Base-by-base conservation (phyloP, 2,329 filamentous ascomycete genomes). In the Fusarium udum region DNA sequence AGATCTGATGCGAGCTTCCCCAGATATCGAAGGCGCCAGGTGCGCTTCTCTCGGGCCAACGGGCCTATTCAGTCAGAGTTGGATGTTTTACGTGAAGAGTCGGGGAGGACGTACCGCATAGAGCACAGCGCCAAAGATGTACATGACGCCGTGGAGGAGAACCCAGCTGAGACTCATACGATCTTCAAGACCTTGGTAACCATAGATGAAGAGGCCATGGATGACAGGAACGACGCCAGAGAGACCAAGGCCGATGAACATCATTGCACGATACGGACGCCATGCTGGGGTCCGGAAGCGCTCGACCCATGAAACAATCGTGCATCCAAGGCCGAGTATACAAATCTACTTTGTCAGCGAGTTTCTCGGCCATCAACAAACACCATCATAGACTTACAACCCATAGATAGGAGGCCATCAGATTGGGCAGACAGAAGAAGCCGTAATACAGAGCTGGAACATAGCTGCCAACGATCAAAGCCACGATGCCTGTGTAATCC, bases 1-100 rank as follows among this genome's bases (percentile, higher is more conserved):
- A 99, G 73, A 99, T 92, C 84, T 99, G 96, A 82, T 99, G 96
- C 26, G 94, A 97, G 80, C 92, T 95, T 42, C 96, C 95, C 89
- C 93, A 93, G 58, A 98, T 93, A 82, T 99, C 96, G 79, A 95
- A 98, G 13, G 82, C 85, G 3, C 94, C 93, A 0, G 95, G 96
- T 49, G 85, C 88, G 78, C 88, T 90, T 67, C 94, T 88, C 84
- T 99, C 96, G 0, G 96, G 96, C 82, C 95, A 91, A 42, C 96
- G 91, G 60, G 89, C 86, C 91, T 93, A 64, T 51, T 10, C 31
- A 13, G n/a, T 26, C n/a, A 20, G 31, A 53, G 28, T 67, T 26
- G 69, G 42, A 43, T 56, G 46, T 24, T 13, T 18, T 11, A 77
- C 52, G 18, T 24, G 55, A 39, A 15, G 18, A 40, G 24, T 13